Base-by-base conservation (phyloP, 352 stramenopile species). In the Phytophthora pistaciae region DNA sequence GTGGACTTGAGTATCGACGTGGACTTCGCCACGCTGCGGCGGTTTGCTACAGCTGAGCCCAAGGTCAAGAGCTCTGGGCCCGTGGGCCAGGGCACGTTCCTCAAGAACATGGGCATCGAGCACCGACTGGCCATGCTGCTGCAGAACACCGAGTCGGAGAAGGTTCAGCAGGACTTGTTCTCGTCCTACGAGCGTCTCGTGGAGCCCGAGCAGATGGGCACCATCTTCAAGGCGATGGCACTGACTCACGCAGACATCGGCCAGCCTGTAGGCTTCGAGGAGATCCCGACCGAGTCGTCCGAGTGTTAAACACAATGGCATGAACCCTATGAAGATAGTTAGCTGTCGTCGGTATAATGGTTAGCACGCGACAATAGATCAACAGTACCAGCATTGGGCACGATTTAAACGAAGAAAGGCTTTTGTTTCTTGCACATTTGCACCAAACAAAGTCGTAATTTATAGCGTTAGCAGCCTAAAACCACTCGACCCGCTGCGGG, bases 81-180 rank as follows among this genome's bases (percentile, higher is more conserved):
- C 7, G 85, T 99, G 33, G 85, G 85, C 11, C 97, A 99, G 69
- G 96, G 95, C 36, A 72, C 83, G 29, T 99, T 99, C 72, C 81
- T 99, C 36, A 96, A 96, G 71, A 90, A 94, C 64, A 98, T 99
- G 95, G 97, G 97, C 64, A 97, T 98, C 58, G 91, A 98, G 63
- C 86, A 98, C 49, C 92, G 96, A 11, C 84, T 98, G 9, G 91
- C 93, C 20, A 88, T 90, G 68, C 78, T 98, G 62, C 87, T 99
- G 52, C 84, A 98, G 73, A 92, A 92, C 65, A 88, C 89, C 56
- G 78, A 85, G 66, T 83, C 75, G 53, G 87, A 96, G 18, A 87
- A 97, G 31, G 46, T 75, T 52, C 87, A 98, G 59, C 86, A 98
- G 44, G 85, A 97, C 49, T 72, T 99, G 18, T 97, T 96, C 66